Evolutionary conservation across 768 basidiomycete species (phyloP), one percentile per base, ranked within the genome.

Genomic region (Tylopilus cervinicoccineus): DNA sequence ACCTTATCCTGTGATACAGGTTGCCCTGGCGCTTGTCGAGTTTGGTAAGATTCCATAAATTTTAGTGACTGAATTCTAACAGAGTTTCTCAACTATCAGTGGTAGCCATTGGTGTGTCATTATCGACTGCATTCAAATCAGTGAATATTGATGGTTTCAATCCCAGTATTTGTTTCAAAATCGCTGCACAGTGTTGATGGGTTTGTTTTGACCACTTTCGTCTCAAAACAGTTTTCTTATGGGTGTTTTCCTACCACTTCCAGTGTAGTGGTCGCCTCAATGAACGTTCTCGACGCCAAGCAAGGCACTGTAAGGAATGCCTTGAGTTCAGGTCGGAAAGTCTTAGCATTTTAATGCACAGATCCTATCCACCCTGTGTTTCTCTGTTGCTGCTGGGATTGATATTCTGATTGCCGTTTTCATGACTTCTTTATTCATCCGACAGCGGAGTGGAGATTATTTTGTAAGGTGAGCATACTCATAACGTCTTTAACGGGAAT

Each of bases 371-470:
- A 39, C 43, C 7, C 16, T 20, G 13, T 2, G 1, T 13, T 4
- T 51, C n/a, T 17, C 37, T 13, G 0, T 36, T 10, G 43, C 34
- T 4, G 52, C 53, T 1, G 52, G 4, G 6, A 23, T 46, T 12
- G 48, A 58, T n/a, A 8, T 55, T 5, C 2, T 45, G 16, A 47
- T 55, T 2, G 45, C 48, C 33, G 6, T 51, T 22, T 39, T 22
- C 34, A 16, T 59, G 22, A 46, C 39, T 0, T 47, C 22, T n/a
- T 29, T 58, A 7, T 43, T 58, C 12, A 1, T 40, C 17, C 40
- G 39, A 17, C 3, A 53, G 19, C 41, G 41, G 3, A 26, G n/a
- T 6, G 12, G n/a, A n/a, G n/a, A n/a, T n/a, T n/a, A n/a, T n/a
- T n/a, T n/a, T n/a, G n/a, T n/a, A n/a, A n/a, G n/a, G n/a, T n/a